Evolutionary conservation across 805 yeast genomes (phyloP), one percentile per base, ranked within the genome.

Genomic region (Torulaspora maleeae): DNA sequence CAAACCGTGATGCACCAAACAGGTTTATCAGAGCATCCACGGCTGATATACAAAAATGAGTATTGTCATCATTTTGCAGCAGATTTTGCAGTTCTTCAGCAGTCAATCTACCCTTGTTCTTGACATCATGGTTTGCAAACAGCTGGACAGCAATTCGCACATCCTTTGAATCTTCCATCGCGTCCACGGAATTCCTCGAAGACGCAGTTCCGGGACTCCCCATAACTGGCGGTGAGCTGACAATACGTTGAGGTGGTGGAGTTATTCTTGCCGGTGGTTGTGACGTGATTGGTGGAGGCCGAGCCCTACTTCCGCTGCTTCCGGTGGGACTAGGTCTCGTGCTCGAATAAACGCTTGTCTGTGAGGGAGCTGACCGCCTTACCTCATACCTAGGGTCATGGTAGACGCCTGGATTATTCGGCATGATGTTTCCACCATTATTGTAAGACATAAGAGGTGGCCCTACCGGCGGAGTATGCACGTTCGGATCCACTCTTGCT

Each of bases 1-100:
- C 68, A 46, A 61, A 63, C 36, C 69, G 47, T 3, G 67, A 50
- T 9, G 63, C 67, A 13, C 70, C 70, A 43, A 66, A 66, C 13
- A 64, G 36, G 44, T 64, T 61, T 35, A 66, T 60, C 36, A 66
- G 51, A 1, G 70, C 54, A 37, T 64, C 68, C n/a, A 64, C 56
- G 5, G 68, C 51, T n/a, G 68, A 60, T 4, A 56, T 54, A 46
- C 63, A 59, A 33, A 66, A 66, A 34, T 61, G 59, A 0, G 64
- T 49, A 20, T 49, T 58, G 37, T 66, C 70, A 39, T 66, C 70
- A 46, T 66, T 66, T 38, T 64, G 70, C 34, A 66, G 42, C 5
- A 64, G 45, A 38, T 64, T 63, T 36, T 63, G 66, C 20, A 66
- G 44, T 33, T 66, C 70, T 39, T 59, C 64, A 1, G 63, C 62